A percentile compares a stretch with the other conserved stretches of the same genome.
Evolutionary conservation across 2,329 filamentous ascomycete species (phyloP).

Genomic region (Aspergillus sergii): DNA sequence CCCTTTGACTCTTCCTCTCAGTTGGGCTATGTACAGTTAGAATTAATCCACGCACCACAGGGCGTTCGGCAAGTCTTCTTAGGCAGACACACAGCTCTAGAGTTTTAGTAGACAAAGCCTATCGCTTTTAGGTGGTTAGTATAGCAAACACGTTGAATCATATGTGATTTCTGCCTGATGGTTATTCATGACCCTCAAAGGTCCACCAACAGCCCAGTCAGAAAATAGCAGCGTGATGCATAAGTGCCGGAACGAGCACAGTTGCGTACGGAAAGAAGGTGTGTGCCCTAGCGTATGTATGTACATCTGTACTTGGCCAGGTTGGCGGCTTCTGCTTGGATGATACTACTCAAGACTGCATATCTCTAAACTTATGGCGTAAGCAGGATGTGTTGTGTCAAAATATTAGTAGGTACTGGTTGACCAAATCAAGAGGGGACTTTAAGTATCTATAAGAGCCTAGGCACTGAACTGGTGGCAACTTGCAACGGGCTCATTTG

Average conservation of each 20-base stretch:
- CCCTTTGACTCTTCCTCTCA: not conserved
- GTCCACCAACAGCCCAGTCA: not conserved
- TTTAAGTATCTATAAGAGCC: not conserved
- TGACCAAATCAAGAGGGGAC: not conserved
- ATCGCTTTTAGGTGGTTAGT: not conserved
- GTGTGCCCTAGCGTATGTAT: not conserved
- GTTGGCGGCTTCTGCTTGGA: constrained; percentile 2
- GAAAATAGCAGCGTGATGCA: not conserved
- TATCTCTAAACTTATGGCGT: not conserved
- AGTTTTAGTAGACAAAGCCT: not conserved
- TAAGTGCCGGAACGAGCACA: not conserved
- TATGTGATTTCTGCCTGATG: constrained; percentile 1
- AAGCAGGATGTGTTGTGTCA: constrained; percentile 1
- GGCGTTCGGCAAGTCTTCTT: not conserved
- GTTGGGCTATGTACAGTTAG: not conserved
- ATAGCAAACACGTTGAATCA: not conserved
- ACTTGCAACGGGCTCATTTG: not conserved
- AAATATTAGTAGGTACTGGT: not conserved
- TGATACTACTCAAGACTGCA: not conserved
- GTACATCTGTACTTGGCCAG: not conserved
- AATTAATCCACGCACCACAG: not conserved
- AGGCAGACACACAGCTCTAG: not conserved
- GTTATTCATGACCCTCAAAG: not conserved
- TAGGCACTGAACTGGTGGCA: not conserved
- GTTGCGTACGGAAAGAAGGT: not conserved